These are phyloP conservation scores for Dimargaris xerosporica DNA, from an alignment of 192 early-diverging fungal species.

Conservation along the genomic window DNA sequence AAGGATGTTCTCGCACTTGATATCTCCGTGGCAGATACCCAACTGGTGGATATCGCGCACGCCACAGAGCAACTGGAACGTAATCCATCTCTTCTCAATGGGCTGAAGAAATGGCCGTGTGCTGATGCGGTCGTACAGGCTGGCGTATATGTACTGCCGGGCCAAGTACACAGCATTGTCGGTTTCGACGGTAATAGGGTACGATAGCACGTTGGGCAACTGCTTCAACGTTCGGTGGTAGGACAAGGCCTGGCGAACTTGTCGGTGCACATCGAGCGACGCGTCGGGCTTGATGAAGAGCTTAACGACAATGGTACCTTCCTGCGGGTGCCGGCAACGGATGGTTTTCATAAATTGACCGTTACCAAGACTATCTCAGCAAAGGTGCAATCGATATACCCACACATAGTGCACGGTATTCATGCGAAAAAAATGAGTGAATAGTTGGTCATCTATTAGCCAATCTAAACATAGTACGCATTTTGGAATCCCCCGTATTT, in stretches of 20 bases:
- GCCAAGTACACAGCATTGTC: conserved; percentile 79
- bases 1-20: conserved; percentile 89
- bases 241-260: conserved; percentile 17
- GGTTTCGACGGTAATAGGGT: conserved; percentile 70
- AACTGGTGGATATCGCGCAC: conserved; percentile 56
- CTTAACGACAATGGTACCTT: conserved; percentile 77
- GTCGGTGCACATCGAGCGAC: conserved; percentile 23
- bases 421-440: no score
- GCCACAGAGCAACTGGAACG: conserved; percentile 71
- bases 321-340: conserved; percentile 52
- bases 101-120: conserved; percentile 81
- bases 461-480: no score
- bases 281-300: conserved; percentile 78
- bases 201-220: conserved; percentile 65
- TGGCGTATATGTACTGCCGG: conserved; percentile 76
- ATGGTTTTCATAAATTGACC: conserved; percentile 95
- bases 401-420: background rate
- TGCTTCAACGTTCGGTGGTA: conserved; percentile 32
- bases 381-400: background rate
- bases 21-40: conserved; percentile 82
- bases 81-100: conserved; percentile 89
- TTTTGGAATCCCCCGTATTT: no score
- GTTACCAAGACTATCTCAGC: conserved; percentile 51
- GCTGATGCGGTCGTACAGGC: conserved; percentile 94
- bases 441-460: no score